phyloP scores from a whole-genome alignment of 306 rosid genomes.

The Acacia confusa region DNA sequence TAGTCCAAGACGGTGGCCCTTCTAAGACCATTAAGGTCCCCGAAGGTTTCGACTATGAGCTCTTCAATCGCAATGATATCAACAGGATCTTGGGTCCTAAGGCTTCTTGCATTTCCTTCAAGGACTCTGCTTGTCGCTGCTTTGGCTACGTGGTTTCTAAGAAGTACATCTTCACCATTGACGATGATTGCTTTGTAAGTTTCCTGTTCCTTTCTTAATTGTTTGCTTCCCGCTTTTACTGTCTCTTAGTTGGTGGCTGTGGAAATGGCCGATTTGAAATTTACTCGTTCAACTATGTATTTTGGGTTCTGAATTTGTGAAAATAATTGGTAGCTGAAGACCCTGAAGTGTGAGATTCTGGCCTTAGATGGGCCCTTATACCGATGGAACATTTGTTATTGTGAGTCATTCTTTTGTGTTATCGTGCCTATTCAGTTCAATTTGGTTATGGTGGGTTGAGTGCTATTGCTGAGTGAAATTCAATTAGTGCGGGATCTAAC shows the following conservation, averaged over 20 bases:
- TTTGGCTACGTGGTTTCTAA: slow-evolving; percentile 53
- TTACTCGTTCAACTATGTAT: background rate
- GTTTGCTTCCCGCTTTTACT: background rate
- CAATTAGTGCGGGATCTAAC: slow-evolving; percentile 2
- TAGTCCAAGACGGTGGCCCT: slow-evolving; percentile 47
- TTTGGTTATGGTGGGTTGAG: background rate
- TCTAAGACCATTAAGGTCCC: slow-evolving; percentile 39
- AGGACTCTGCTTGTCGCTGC: slow-evolving; percentile 61
- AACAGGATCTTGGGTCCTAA: slow-evolving; percentile 48
- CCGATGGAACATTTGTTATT: background rate
- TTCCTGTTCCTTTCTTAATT: background rate
- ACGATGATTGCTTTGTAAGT: slow-evolving; percentile 61
- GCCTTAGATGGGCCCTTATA: background rate
- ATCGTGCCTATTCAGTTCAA: background rate
- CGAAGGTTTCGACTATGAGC: slow-evolving; percentile 50
- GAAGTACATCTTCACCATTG: slow-evolving; percentile 56
- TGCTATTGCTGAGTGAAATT: background rate
- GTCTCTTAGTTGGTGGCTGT: background rate
- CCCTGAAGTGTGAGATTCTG: background rate
- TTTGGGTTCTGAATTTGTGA: too few species aligned
- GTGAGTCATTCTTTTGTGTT: background rate
- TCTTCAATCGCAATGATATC: slow-evolving; percentile 43
- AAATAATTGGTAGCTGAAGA: background rate
- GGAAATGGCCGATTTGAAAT: background rate
- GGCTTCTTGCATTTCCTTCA: slow-evolving; percentile 54